Conservation (phyloP, 192 early-diverging fungal genomes). For the Coemansia sp. region DNA sequence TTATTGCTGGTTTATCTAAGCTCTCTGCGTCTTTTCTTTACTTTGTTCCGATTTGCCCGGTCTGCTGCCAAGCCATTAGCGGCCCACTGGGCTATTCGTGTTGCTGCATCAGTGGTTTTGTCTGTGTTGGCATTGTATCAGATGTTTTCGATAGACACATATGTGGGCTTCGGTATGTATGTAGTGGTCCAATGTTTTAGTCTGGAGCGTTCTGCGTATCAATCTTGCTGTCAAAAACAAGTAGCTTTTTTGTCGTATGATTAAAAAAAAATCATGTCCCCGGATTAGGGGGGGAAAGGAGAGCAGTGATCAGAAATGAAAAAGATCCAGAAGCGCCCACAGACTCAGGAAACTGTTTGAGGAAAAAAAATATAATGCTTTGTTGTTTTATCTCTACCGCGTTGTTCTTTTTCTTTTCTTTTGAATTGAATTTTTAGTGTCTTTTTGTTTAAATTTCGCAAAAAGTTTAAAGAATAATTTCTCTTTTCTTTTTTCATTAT, state of each 20-base stretch:
- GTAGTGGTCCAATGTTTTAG: background rate
- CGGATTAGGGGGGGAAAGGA: background rate
- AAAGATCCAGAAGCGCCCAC: too few species aligned
- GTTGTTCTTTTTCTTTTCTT: too few species aligned
- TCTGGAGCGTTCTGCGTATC: background rate
- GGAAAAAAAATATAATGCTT: too few species aligned
- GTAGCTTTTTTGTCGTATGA: background rate
- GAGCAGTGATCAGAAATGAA: too few species aligned
- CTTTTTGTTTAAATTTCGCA: too few species aligned
- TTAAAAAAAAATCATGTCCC: too few species aligned
- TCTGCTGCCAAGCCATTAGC: background rate
- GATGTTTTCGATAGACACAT: too few species aligned
- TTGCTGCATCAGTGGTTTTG: background rate
- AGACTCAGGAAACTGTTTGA: too few species aligned
- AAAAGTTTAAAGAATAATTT: background rate
- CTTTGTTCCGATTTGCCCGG: background rate
- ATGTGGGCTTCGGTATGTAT: background rate
- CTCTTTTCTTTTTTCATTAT: constrained; percentile 6
- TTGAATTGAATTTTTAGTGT: too few species aligned
- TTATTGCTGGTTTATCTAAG: background rate
- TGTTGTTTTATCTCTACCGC: too few species aligned
- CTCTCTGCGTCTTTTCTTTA: background rate
- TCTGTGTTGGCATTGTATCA: background rate
- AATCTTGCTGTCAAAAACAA: background rate
- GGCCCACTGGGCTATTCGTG: background rate